Base-by-base conservation (phyloP, 2,329 filamentous ascomycete species). In the Canariomyces notabilis region DNA sequence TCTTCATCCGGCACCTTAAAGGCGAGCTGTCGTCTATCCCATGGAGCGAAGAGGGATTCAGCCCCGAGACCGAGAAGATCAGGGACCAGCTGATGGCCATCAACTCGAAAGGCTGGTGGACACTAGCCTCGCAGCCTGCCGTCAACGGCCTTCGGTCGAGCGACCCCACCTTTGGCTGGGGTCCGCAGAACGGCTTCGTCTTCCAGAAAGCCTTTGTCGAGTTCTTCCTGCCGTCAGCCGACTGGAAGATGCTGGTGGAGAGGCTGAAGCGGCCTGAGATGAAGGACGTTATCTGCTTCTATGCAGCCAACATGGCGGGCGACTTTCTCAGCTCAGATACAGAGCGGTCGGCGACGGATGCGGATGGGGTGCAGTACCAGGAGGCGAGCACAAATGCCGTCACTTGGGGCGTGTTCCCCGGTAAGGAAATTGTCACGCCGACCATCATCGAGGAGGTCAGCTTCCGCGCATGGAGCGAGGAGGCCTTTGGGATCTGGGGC, bases 181-280 rank as follows among this genome's bases (percentile, higher is more conserved):
- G 93, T 1, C 93, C 93, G 0, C 79, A 78, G 40, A 83, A 90
- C 59, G 93, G 93, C 15, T 97, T 95, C 64, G 89, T 97, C 38
- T 98, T 96, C 72, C 93, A 98, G 62, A 98, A 97, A 68, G 86
- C 91, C 0, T 98, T 98, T 66, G 89, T 98, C 42, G 93, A 98
- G 65, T 89, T 97, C 69, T 98, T 98, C 74, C 71, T 95, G 48
- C 83, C 90, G 0, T 69, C 74, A 0, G 66, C 76, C 0, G 87
- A 91, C 63, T 97, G 89, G 83, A 66, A 70, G 14, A 64, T 64
- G 1, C 74, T 98, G 23, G 77, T 79, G 53, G 73, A 75, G 4
- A 77, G 80, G 48, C 77, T 97, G 36, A 62, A 67, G 42, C 69
- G 68, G 9, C 67, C 77, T 29, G 79, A 80, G 44, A 69, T 79